These are phyloP conservation scores for Pleurotus cornucopiae DNA, from an alignment of 768 basidiomycete species.

Conservation along the genomic window DNA sequence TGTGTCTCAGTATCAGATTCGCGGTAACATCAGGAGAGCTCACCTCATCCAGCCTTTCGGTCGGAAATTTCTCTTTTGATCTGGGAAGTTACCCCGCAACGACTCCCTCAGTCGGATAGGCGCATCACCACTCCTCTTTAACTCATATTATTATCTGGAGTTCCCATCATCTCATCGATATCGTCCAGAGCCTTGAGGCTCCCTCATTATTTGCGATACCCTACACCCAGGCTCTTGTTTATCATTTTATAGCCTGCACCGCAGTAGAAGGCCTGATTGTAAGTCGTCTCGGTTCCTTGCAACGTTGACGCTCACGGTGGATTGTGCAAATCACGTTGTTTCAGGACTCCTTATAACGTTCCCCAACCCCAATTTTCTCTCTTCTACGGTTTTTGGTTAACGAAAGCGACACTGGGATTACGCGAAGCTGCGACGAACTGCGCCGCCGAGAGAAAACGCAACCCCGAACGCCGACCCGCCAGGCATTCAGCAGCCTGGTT, in stretches of 20 bases:
- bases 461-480: neutral
- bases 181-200: neutral
- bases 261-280: neutral
- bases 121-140: neutral
- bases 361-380: neutral
- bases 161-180: conserved; percentile 2
- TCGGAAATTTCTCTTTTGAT: neutral
- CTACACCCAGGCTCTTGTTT: neutral
- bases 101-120: neutral
- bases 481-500: neutral
- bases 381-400: neutral
- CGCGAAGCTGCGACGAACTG: neutral
- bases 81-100: neutral
- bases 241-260: neutral
- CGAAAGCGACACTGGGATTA: neutral
- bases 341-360: neutral
- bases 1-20: too few species aligned
- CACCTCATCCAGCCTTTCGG: neutral
- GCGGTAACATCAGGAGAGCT: neutral
- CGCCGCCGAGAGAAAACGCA: neutral
- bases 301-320: neutral
- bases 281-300: too few species aligned
- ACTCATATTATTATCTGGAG: neutral
- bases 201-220: neutral
- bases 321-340: conserved; percentile 5